These are phyloP conservation scores for Arachis monticola DNA, from an alignment of 331 rosid genomes.

Conservation along the genomic window DNA sequence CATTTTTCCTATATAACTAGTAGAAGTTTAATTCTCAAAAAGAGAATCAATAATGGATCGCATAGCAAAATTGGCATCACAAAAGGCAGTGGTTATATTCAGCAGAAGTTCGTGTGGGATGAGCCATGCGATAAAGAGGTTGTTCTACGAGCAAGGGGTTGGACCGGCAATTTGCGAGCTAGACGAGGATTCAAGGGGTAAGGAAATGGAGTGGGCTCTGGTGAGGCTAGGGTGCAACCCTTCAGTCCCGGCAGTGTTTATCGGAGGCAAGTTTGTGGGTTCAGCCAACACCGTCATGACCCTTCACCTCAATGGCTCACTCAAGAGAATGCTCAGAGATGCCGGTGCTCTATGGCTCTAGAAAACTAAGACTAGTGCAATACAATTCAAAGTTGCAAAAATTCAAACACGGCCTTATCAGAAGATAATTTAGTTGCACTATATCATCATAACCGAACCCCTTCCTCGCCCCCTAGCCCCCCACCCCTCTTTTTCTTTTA, in stretches of 20 bases:
- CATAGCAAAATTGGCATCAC: constrained; percentile 70
- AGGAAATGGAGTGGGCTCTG: constrained; percentile 92
- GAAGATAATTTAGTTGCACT: background rate
- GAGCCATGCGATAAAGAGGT: constrained; percentile 90
- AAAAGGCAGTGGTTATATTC: constrained; percentile 94
- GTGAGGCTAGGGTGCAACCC: constrained; percentile 89
- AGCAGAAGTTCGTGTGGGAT: constrained; percentile 99
- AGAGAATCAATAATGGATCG: constrained; percentile 59
- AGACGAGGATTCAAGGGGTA: constrained; percentile 77
- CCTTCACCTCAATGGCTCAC: constrained; percentile 87
- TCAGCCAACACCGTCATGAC: constrained; percentile 85
- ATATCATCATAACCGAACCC: background rate
- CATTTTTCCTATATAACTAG: background rate
- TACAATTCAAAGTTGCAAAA: constrained; percentile 4
- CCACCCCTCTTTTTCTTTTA: too few species aligned
- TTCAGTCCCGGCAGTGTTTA: constrained; percentile 82
- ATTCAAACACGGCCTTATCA: constrained; percentile 32
- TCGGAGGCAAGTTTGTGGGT: constrained; percentile 89
- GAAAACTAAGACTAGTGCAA: background rate
- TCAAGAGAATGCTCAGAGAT: constrained; percentile 83
- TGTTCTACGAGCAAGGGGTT: constrained; percentile 89
- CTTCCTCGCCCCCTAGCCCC: too few species aligned
- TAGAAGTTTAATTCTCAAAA: too few species aligned
- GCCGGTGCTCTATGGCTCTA: constrained; percentile 97
- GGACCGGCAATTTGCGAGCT: constrained; percentile 85